A percentile compares a stretch with the other conserved stretches of the same genome.
Conservation (phyloP, 306 rosid species). For the Vicia faba region DNA sequence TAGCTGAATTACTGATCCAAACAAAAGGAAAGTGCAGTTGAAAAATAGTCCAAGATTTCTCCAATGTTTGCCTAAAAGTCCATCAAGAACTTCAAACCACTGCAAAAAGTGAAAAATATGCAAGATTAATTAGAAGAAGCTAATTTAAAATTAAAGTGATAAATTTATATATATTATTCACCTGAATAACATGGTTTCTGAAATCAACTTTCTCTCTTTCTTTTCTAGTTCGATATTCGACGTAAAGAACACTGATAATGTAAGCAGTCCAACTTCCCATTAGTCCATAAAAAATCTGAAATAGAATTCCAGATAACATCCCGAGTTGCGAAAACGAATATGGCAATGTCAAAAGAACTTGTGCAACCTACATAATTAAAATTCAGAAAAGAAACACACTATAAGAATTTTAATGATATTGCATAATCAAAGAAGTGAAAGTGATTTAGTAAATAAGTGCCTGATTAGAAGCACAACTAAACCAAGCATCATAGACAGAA, state of each 20-base stretch:
- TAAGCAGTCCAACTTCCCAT: conserved; percentile 99
- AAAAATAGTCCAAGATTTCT: conserved; percentile 87
- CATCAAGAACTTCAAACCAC: conserved; percentile 99
- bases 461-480: conserved; percentile 97
- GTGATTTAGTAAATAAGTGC: conserved; percentile 36
- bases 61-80: conserved; percentile 93
- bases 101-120: conserved; percentile 31
- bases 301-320: conserved; percentile 84
- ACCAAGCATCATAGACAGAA: conserved; percentile 99
- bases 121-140: neutral
- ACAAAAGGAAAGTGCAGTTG: conserved; percentile 96
- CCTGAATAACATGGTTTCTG: conserved; percentile 96
- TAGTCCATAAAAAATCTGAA: conserved; percentile 91
- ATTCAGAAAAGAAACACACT: neutral
- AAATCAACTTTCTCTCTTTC: conserved; percentile 97
- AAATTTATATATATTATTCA: conserved; percentile 12
- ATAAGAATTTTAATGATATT: neutral
- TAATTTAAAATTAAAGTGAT: too few species aligned
- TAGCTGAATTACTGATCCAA: conserved; percentile 97
- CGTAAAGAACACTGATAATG: conserved; percentile 86
- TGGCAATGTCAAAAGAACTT: conserved; percentile 93
- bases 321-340: conserved; percentile 97
- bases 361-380: conserved; percentile 75
- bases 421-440: neutral
- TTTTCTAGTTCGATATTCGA: conserved; percentile 95